Conservation (phyloP, 768 basidiomycete species). For the Saitozyma podzolica region DNA sequence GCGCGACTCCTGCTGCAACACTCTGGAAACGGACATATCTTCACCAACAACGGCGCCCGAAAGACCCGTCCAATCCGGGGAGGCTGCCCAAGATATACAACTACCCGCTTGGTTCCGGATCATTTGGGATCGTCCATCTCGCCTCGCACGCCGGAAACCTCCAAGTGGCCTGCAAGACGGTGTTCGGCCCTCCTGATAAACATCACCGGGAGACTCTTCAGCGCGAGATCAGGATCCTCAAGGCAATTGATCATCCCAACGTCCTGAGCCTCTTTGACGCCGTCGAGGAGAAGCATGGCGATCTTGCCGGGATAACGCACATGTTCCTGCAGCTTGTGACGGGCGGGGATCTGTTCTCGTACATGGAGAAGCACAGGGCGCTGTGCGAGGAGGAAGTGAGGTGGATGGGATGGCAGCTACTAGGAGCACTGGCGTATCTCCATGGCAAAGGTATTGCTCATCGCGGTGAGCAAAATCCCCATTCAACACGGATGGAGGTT, state of each 20-base stretch:
- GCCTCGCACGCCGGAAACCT: conserved; percentile 4
- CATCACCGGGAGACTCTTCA: not conserved
- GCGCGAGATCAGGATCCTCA: conserved; percentile 17
- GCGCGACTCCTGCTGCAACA: not conserved
- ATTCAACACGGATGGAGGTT: too few relatives aligned
- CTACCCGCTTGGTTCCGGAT: conserved; percentile 26
- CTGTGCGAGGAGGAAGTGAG: conserved; percentile 25
- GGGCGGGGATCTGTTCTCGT: conserved; percentile 35
- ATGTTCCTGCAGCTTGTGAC: conserved; percentile 23
- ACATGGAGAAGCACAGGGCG: conserved; percentile 14
- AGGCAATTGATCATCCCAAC: conserved; percentile 25
- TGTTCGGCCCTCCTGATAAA: not conserved
- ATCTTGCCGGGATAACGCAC: conserved; percentile 10
- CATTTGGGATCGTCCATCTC: conserved; percentile 28
- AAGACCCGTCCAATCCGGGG: not conserved
- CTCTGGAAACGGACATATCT: not conserved
- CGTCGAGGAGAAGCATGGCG: conserved; percentile 5
- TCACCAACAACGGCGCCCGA: not conserved
- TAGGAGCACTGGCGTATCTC: conserved; percentile 19
- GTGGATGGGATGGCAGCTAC: conserved; percentile 26
- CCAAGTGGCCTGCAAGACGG: conserved; percentile 31
- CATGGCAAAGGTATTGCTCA: conserved; percentile 31
- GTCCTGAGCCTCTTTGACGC: conserved; percentile 21
- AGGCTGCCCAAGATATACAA: conserved; percentile 21
- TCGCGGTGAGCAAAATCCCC: conserved; percentile 21